Evolutionary conservation across 2,329 filamentous ascomycete species (phyloP).

Genomic region (Neodidymelliopsis sp.): DNA sequence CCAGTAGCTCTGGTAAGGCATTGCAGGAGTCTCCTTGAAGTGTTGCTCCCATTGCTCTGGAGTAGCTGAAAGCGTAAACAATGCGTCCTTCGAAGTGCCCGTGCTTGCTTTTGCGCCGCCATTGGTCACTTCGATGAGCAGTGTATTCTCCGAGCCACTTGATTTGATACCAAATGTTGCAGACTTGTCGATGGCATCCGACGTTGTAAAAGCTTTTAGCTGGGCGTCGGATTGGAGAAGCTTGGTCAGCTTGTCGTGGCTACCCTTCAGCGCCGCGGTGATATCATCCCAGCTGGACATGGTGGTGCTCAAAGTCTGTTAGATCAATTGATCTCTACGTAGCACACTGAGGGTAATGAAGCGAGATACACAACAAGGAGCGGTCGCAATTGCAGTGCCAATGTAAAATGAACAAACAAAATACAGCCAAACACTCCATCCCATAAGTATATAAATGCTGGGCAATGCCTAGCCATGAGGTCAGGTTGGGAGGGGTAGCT

Average conservation of each 20-base stretch:
- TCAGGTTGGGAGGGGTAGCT: constrained; percentile 19
- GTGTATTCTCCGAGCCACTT: constrained; percentile 41
- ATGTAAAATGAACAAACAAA: not conserved
- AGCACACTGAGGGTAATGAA: not conserved
- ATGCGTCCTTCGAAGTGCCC: constrained; percentile 41
- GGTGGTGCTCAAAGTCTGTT: not conserved
- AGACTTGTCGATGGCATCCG: constrained; percentile 43
- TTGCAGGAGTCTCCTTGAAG: constrained; percentile 53
- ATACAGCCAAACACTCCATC: too few species aligned
- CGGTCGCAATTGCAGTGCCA: not conserved
- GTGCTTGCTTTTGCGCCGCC: constrained; percentile 38
- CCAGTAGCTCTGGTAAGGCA: constrained; percentile 57
- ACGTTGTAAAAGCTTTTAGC: constrained; percentile 47
- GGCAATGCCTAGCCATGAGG: constrained; percentile 10
- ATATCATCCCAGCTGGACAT: constrained; percentile 48
- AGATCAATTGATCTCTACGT: not conserved
- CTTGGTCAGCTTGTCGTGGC: constrained; percentile 40
- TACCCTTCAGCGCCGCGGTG: constrained; percentile 40
- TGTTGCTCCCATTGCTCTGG: constrained; percentile 58
- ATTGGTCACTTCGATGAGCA: constrained; percentile 45
- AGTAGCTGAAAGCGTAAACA: constrained; percentile 52
- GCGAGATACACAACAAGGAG: not conserved
- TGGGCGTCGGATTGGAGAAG: constrained; percentile 45
- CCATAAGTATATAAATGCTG: constrained; percentile 17
- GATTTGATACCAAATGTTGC: constrained; percentile 48